Conservation (phyloP, 2,329 filamentous ascomycete genomes). For the Aschersonia sp. region DNA sequence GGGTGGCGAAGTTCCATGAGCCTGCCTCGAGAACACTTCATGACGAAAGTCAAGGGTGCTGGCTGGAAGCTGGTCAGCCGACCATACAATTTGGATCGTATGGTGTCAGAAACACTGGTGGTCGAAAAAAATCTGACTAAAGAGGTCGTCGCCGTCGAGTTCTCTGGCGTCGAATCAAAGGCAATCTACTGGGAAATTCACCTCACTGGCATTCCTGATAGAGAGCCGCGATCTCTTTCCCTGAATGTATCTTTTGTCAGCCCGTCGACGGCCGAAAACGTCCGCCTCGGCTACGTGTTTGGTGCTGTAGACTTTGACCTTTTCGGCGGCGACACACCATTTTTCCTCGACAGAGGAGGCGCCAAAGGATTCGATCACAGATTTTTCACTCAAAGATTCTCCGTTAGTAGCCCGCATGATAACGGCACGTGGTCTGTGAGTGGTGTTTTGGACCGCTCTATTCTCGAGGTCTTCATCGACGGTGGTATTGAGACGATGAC, state of each 20-base stretch:
- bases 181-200: not conserved
- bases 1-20: not conserved
- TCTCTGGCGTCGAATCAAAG: not conserved
- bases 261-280: not conserved
- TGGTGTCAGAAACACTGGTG: not conserved
- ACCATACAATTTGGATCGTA: not conserved
- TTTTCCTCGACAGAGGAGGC: not conserved
- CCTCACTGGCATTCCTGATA: not conserved
- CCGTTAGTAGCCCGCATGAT: not conserved
- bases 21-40: not conserved
- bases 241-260: not conserved
- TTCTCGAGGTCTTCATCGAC: not conserved
- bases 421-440: not conserved
- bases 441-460: not conserved
- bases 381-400: not conserved
- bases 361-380: not conserved
- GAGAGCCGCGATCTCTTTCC: not conserved
- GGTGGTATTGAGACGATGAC: not conserved
- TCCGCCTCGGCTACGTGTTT: not conserved
- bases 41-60: not conserved
- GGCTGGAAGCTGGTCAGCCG: not conserved
- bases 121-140: not conserved
- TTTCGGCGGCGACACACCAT: not conserved
- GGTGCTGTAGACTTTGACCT: not conserved
- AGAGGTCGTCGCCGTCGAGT: not conserved